Percentiles rank a stretch among this genome's conserved stretches.
Conservation (phyloP, 768 basidiomycete genomes). For the Tylopilus felleus region DNA sequence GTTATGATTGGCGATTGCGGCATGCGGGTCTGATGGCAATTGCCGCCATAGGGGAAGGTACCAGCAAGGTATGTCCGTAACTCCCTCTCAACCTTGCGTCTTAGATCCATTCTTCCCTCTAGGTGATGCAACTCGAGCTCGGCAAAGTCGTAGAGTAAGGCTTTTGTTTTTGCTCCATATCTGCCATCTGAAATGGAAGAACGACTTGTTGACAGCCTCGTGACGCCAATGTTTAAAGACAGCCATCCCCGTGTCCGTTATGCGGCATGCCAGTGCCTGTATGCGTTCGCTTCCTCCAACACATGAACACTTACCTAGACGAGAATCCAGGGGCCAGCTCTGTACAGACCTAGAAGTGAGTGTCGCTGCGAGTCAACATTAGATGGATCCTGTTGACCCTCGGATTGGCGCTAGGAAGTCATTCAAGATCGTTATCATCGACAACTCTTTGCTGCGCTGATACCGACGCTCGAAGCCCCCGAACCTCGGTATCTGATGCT, state of each 20-base stretch:
- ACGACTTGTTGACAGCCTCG: constrained; percentile 47
- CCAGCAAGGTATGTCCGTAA: constrained; percentile 49
- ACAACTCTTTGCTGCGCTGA: constrained; percentile 66
- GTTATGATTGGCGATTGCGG: constrained; percentile 79
- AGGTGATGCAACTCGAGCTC: constrained; percentile 80
- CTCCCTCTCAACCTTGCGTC: background rate
- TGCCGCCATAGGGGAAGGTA: constrained; percentile 82
- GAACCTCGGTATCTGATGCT: constrained; percentile 54
- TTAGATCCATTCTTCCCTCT: background rate
- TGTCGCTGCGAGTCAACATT: background rate
- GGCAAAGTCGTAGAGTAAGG: constrained; percentile 78
- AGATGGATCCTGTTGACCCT: background rate
- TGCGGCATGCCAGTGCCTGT: constrained; percentile 87
- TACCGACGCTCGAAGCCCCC: constrained; percentile 70
- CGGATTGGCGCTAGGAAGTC: constrained; percentile 47
- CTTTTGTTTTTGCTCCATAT: background rate
- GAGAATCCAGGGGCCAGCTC: constrained; percentile 64
- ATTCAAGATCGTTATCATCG: constrained; percentile 71
- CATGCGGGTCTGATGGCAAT: constrained; percentile 89
- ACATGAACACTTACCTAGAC: background rate
- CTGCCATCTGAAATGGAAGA: background rate
- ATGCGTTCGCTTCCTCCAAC: constrained; percentile 27
- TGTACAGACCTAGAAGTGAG: constrained; percentile 84
- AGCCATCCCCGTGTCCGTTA: constrained; percentile 68
- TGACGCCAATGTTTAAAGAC: constrained; percentile 75